Conservation (phyloP, 2,329 filamentous ascomycete genomes). For the Mycosphaerella sp. region DNA sequence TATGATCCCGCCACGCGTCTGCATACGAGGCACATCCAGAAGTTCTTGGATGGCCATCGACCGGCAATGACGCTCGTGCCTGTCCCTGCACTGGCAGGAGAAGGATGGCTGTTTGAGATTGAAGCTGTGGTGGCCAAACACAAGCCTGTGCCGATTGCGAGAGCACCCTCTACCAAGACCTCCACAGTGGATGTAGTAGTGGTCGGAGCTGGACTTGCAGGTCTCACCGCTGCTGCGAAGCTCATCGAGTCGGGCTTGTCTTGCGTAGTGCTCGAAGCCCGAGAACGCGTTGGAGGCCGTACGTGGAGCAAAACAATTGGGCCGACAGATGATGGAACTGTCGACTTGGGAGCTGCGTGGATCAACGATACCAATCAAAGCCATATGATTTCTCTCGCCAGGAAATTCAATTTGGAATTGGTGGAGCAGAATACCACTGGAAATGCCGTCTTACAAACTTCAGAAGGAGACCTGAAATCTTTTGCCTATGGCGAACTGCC, state of each 20-base stretch:
- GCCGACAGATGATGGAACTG: conserved; percentile 28
- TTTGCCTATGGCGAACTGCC: conserved; percentile 33
- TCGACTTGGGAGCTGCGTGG: conserved; percentile 54
- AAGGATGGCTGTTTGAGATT: conserved; percentile 41
- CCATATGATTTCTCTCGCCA: conserved; percentile 38
- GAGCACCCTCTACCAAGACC: conserved; percentile 18
- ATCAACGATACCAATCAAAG: conserved; percentile 51
- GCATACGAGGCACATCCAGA: conserved; percentile 37
- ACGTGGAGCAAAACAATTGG: conserved; percentile 37
- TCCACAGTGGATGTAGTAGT: conserved; percentile 23
- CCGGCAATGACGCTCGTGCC: conserved; percentile 42
- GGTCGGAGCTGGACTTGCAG: conserved; percentile 28
- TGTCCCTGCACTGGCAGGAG: conserved; percentile 37
- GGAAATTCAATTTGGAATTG: conserved; percentile 38
- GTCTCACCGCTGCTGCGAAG: conserved; percentile 24
- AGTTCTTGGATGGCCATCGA: conserved; percentile 37
- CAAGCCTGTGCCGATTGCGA: conserved; percentile 21
- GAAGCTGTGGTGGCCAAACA: conserved; percentile 36
- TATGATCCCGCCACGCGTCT: conserved; percentile 36
- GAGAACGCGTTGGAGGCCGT: conserved; percentile 36
- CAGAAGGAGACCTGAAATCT: conserved; percentile 27
- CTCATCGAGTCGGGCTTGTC: conserved; percentile 20
- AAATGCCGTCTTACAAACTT: conserved; percentile 37
- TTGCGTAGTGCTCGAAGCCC: conserved; percentile 26
- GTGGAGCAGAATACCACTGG: conserved; percentile 45